Base-by-base conservation (phyloP, 1,284 basidiomycete genomes). In the Boletellus deceptivus region DNA sequence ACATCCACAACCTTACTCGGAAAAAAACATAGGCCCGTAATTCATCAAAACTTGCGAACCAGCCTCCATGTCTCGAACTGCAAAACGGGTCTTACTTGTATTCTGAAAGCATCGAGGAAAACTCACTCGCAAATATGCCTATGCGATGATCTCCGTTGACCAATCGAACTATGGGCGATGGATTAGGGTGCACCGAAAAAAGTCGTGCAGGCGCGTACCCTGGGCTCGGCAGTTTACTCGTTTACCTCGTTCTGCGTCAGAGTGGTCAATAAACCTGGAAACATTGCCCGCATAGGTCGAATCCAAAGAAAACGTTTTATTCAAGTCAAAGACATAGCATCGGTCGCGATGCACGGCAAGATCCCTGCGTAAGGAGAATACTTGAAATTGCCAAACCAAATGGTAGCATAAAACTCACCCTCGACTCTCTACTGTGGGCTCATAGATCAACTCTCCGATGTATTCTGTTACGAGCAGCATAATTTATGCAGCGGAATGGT, bases 71-170 rank as follows among this genome's bases (percentile, higher is more conserved):
- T 60, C 53, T 46, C 66, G 70, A 4, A 40, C 75, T 76, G 41
- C 41, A 33, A 18, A 42, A 46, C 18, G 3, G 6, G 13, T 50
- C 45, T 47, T 16, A 48, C 31, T 42, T 18, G 39, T 31, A 29
- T 31, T 27, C 18, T n/a, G 25, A 31, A 16, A 9, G 25, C 25
- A 35, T 17, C 18, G 24, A 6, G 34, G 51, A 34, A 9, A 38
- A 54, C 74, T 63, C 52, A 84, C 83, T 37, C 4, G 84, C 76
- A 52, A 69, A 79, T 17, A 86, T 73, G 3, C 74, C 77, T 47
- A 87, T 82, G 18, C 80, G 73, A 44, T 79, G 75, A 44, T 84
- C 79, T 2, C 80, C 80, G 55, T 82, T 80, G 2, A 86, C 80
- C 10, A 77, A 57, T 20, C 57, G 63, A n/a, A 78, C 84, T 87